Base-by-base conservation (phyloP, 2,329 filamentous ascomycete species). In the Fusarium buharicum region DNA sequence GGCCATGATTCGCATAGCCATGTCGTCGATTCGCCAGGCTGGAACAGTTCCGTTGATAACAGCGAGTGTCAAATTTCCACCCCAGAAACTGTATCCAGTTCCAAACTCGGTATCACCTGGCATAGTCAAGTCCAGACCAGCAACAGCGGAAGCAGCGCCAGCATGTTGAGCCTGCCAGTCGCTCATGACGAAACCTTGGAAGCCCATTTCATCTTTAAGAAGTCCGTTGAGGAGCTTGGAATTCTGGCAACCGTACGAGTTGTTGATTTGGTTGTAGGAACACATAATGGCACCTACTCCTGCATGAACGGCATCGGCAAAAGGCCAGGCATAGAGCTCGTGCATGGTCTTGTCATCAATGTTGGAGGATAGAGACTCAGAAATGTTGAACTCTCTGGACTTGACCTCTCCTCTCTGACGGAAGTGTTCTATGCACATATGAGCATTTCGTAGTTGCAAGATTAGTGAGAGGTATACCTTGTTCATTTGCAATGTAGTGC, bases 41-140 rank as follows among this genome's bases (percentile, higher is more conserved):
- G 94, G 92, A 28, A 98, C 80, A 1, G 93, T 97, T 31, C 93
- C 93, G 72, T 98, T 97, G 67, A 96, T 77, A 6, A 97, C 88
- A 2, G 91, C 91, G 43, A 96, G 80, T 2, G 94, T 97, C 67
- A 98, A 76, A 76, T 98, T 98, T 24, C 88, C 79, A 10, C 94
- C 94, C 90, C 91, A 97, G 81, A 82, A 96, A 16, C 88, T 89
- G 46, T 77, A 75, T 7, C 90, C 90, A 4, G 84, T 86, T 75
- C 90, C 86, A 78, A 97, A 96, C 17, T 78, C 64, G 2, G 90
- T 90, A 72, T 97, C 94, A 50, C 92, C 91, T 1, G 90, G 90
- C 92, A 95, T 95, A n/a, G 84, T 84, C 90, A 95, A 93, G 74
- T 96, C 92, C 20, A 95, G 79, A 34, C 91, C 92, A 18, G 90